A percentile compares a stretch with the other conserved stretches of the same genome.
Evolutionary conservation across 805 yeast species (phyloP).

Genomic region (Candida nemodendra): DNA sequence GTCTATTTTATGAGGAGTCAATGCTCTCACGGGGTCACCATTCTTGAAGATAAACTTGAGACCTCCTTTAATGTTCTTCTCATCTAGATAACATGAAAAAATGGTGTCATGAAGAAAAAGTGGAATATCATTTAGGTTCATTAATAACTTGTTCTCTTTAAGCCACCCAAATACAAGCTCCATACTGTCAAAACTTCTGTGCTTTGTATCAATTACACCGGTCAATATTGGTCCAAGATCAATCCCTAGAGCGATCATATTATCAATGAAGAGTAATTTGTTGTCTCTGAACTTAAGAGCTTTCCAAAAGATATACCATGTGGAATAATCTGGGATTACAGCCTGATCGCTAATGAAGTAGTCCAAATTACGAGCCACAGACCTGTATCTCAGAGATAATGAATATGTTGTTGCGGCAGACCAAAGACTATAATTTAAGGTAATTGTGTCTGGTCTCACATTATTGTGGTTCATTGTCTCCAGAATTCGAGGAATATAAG

Average conservation of each 20-base stretch:
- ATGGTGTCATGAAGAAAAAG: constrained; percentile 1
- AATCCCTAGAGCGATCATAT: constrained; percentile 1
- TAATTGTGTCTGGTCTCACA: constrained; percentile 3
- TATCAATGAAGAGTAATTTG: not conserved
- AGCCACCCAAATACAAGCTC: constrained; percentile 8
- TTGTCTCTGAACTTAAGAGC: not conserved
- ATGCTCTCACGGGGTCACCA: not conserved
- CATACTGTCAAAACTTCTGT: not conserved
- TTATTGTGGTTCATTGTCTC: constrained; percentile 2
- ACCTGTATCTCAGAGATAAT: not conserved
- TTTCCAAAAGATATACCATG: constrained; percentile 6
- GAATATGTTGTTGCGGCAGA: constrained; percentile 3
- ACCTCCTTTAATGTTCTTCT: constrained; percentile 2
- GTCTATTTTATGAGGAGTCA: constrained; percentile 1
- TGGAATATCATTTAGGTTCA: not conserved
- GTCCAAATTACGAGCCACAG: not conserved
- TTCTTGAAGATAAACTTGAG: constrained; percentile 3
- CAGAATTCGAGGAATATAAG: not conserved
- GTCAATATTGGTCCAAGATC: constrained; percentile 6
- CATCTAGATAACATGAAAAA: constrained; percentile 6
- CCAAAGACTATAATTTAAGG: constrained; percentile 8
- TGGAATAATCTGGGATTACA: constrained; percentile 7
- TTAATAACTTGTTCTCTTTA: not conserved
- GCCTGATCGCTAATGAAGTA: not conserved
- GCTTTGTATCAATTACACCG: not conserved